phyloP scores from a whole-genome alignment of 345 rosid species.

The Firmiana major region DNA sequence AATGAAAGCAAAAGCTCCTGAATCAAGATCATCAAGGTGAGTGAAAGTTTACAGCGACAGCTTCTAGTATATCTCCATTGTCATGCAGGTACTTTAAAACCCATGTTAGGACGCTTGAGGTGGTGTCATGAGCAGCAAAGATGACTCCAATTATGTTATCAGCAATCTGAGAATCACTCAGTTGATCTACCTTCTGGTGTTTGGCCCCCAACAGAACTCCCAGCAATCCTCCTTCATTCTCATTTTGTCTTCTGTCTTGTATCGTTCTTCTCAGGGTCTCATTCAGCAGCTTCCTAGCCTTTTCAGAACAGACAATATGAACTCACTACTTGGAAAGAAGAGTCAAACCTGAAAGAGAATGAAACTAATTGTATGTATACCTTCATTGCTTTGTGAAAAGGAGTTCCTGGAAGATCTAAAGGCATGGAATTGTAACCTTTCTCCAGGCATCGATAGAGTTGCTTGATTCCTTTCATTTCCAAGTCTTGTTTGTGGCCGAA shows the following conservation, averaged over 20 bases:
- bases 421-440: conserved; percentile 97
- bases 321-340: background rate
- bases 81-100: conserved; percentile 82
- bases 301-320: background rate
- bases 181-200: conserved; percentile 35
- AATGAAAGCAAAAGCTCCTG: background rate
- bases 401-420: conserved; percentile 76
- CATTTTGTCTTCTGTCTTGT: conserved; percentile 54
- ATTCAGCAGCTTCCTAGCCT: conserved; percentile 72
- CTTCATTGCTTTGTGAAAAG: conserved; percentile 76
- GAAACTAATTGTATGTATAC: conserved; percentile 21
- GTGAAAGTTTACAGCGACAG: conserved; percentile 51
- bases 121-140: conserved; percentile 95
- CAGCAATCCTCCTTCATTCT: conserved; percentile 51
- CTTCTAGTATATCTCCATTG: conserved; percentile 46
- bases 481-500: conserved; percentile 56
- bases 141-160: conserved; percentile 92
- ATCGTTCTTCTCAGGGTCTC: conserved; percentile 55
- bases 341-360: background rate
- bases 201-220: conserved; percentile 55
- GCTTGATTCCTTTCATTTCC: conserved; percentile 58
- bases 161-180: conserved; percentile 78
- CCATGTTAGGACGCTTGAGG: conserved; percentile 88
- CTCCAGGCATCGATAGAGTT: conserved; percentile 65
- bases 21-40: background rate